Conservation (phyloP, 2,329 filamentous ascomycete species). For the Amphichorda felina region DNA sequence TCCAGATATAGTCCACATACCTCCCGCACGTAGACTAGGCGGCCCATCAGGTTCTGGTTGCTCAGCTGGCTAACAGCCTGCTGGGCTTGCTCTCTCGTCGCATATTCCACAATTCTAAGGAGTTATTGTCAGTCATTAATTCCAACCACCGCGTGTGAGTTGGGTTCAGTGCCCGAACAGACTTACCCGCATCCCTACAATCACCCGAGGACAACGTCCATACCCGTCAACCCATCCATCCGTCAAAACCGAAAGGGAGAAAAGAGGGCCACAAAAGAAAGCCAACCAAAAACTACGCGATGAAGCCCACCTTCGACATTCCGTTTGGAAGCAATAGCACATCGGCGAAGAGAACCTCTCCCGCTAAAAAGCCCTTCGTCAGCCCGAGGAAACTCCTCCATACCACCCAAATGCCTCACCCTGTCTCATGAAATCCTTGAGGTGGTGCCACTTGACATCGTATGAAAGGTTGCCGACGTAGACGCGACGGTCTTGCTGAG, state of each 20-base stretch:
- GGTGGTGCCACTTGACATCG: constrained; percentile 99
- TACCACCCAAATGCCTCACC: constrained; percentile 47
- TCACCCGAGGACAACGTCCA: constrained; percentile 76
- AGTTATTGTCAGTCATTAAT: constrained; percentile 18
- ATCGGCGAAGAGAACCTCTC: constrained; percentile 98
- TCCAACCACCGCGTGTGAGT: no score
- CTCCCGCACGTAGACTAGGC: constrained; percentile 97
- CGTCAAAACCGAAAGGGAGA: constrained; percentile 59
- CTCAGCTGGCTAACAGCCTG: constrained; percentile 94
- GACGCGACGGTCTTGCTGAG: constrained; percentile 97
- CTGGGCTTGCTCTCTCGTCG: constrained; percentile 97
- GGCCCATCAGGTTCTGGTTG: constrained; percentile 98
- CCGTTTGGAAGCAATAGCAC: constrained; percentile 99
- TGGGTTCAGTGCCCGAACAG: not conserved
- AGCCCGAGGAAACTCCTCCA: constrained; percentile 19
- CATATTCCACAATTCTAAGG: constrained; percentile 98
- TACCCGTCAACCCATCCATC: constrained; percentile 98
- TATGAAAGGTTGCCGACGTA: constrained; percentile 98
- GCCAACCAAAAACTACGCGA: constrained; percentile 79
- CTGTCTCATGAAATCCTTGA: constrained; percentile 99
- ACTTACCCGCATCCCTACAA: constrained; percentile 99
- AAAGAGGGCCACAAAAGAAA: constrained; percentile 61
- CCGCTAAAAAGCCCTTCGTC: constrained; percentile 50
- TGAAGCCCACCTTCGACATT: constrained; percentile 99
- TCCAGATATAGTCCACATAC: constrained; percentile 32